phyloP scores from a whole-genome alignment of 495 filamentous ascomycete genomes.

The Cercophora scortea region DNA sequence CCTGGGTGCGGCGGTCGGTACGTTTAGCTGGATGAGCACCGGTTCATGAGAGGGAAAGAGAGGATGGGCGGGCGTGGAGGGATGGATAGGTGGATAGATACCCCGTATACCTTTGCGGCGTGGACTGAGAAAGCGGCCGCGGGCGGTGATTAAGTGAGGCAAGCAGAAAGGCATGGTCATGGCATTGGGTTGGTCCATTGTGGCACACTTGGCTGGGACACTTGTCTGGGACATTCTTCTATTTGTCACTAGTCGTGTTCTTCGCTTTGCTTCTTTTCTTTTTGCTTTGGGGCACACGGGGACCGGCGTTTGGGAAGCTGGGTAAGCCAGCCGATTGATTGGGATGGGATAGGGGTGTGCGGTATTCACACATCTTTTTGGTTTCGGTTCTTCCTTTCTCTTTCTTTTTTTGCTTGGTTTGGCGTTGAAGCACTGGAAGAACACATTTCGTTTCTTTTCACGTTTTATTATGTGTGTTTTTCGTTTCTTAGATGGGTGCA shows the following conservation, averaged over 20 bases:
- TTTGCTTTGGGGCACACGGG: not conserved
- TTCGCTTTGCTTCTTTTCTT: not conserved
- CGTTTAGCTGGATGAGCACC: conserved; percentile 41
- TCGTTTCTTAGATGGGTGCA: too few relatives aligned
- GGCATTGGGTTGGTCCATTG: not conserved
- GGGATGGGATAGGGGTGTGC: not conserved
- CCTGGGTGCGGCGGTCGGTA: conserved; percentile 26
- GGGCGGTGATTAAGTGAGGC: not conserved
- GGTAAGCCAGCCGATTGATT: not conserved
- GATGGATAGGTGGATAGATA: too few relatives aligned
- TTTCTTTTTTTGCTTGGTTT: not conserved
- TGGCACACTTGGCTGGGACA: too few relatives aligned
- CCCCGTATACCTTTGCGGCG: not conserved
- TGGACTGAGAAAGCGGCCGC: not conserved
- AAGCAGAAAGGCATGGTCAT: not conserved
- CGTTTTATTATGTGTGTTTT: not conserved
- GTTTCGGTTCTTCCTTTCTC: too few relatives aligned
- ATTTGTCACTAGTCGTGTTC: not conserved
- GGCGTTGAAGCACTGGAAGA: too few relatives aligned
- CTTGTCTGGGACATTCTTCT: too few relatives aligned
- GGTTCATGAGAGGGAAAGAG: conserved; percentile 9
- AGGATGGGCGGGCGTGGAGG: too few relatives aligned
- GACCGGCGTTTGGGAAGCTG: not conserved
- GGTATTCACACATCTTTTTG: not conserved
- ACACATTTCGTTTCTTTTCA: not conserved